A percentile compares a stretch with the other conserved stretches of the same genome.
phyloP scores from a whole-genome alignment of 23 red algal species.

The Agarophyton chilense region DNA sequence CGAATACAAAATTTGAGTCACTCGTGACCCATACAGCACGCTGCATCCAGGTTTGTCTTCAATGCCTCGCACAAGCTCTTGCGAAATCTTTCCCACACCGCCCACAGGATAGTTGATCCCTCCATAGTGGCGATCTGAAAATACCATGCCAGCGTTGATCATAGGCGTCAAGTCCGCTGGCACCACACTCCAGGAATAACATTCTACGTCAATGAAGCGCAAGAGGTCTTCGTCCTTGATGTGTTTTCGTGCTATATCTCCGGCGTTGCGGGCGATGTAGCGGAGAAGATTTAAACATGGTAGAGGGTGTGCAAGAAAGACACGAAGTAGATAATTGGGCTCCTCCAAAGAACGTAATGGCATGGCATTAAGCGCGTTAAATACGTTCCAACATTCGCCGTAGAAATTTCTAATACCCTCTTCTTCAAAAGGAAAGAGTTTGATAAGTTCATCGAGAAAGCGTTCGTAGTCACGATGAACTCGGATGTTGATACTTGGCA shows the following conservation, averaged over 20 bases:
- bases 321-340: constrained; percentile 78
- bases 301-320: constrained; percentile 83
- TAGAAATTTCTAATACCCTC: constrained; percentile 85
- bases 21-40: constrained; percentile 73
- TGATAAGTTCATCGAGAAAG: constrained; percentile 77
- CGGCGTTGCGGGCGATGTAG: constrained; percentile 82
- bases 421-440: constrained; percentile 77
- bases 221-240: constrained; percentile 77
- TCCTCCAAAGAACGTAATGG: constrained; percentile 89
- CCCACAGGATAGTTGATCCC: constrained; percentile 91
- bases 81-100: constrained; percentile 84
- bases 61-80: constrained; percentile 74
- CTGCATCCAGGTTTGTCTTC: constrained; percentile 51
- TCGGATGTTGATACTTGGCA: constrained; percentile 83
- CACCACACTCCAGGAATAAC: constrained; percentile 86
- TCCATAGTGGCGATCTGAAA: constrained; percentile 96
- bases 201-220: constrained; percentile 94
- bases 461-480: constrained; percentile 83
- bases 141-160: constrained; percentile 99
- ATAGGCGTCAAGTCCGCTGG: constrained; percentile 87
- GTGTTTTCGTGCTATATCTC: constrained; percentile 76
- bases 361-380: constrained; percentile 82
- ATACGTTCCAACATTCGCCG: constrained; percentile 88
- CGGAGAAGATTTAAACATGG: constrained; percentile 80
- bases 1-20: constrained; percentile 44